Evolutionary conservation across 768 basidiomycete species (phyloP), one percentile per base, ranked within the genome.

Genomic region (Lactarius vividus): DNA sequence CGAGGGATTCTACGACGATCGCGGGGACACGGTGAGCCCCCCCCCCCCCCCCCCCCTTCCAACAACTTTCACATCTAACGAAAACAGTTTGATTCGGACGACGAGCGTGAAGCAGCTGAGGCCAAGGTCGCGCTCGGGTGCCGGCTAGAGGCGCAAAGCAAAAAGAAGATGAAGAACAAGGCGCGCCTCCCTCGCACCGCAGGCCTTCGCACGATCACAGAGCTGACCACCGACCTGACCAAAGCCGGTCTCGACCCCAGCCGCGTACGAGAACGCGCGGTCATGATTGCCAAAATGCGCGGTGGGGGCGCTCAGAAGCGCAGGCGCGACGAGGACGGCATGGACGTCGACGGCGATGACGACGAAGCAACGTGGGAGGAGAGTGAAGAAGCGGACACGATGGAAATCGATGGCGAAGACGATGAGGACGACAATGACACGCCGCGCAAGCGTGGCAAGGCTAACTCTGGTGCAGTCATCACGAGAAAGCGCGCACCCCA

Each of bases 1-100:
- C 0, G 94, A 98, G 75, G 97, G 97, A 4, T 98, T 92, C 82
- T 99, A 98, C 76, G 92, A 94, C 40, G 85, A 82, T 61, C 96
- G 94, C 42, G 90, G 89, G 64, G 91, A 96, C 61, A 89, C 93
- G 74, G 93, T 93, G 73, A 65, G 84, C 76, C 3, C 18, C 29
- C 46, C 49, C 13, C 26, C 29, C 46, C 49, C 13, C 26, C 31
- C 52, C 29, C 31, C 52, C 1, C 9, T 39, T 39, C 37, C 15
- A 61, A 29, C 39, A 28, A 42, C n/a, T 55, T 33, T 15, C 35
- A 11, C 35, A 13, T 44, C 35, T 28, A 53, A 18, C 8, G 8
- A 46, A 60, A 39, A 57, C 62, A 81, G 80, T 74, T 76, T 71
- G 84, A 87, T 72, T 80, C 80, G 80, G 86, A 84, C 78, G 72